Evolutionary conservation across 352 stramenopile species (phyloP), one percentile per base, ranked within the genome.

Genomic region (Pythium vanterpoolii): DNA sequence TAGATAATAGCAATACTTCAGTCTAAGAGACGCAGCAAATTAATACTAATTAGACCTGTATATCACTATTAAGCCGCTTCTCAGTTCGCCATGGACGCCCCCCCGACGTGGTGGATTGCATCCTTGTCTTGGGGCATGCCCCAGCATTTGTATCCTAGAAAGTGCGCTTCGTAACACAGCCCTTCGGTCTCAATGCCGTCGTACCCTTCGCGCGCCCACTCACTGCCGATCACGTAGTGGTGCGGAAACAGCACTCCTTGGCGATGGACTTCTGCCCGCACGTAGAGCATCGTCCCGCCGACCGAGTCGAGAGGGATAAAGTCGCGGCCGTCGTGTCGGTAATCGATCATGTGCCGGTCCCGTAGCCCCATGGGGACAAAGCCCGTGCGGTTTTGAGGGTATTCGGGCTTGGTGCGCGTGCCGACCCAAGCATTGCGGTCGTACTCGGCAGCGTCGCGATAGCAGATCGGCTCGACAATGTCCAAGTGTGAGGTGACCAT

Each of bases 141-240:
- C 66, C 71, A 84, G 60, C 72, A 84, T 43, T 68, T 75, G 62
- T 71, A 79, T 0, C 74, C 74, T 14, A 84, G 46, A 38, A 84
- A 75, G 31, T 76, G 69, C n/a, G 75, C 75, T 4, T 64, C 28
- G 51, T 78, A 80, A 45, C 71, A 86, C 16, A 86, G 26, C 9
- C 73, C 76, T 59, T 80, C 69, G 9, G 69, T 77, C 56, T 86
- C 76, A n/a, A 83, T 77, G 21, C 68, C 75, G 45, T 85, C 75
- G 57, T 73, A 79, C 0, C 75, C 72, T 54, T 82, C 73, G 6
- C 36, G 45, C 16, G 45, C 46, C 71, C 72, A 79, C 24, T 76
- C 60, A 13, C 48, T 74, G 30, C 72, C 72, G 19, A 80, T 77
- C 21, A 78, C 24, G 50, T 77, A 69, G 53, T 78, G 62, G 18